Evolutionary conservation across 2,329 filamentous ascomycete species (phyloP).

Genomic region (Aspergillus unguis): DNA sequence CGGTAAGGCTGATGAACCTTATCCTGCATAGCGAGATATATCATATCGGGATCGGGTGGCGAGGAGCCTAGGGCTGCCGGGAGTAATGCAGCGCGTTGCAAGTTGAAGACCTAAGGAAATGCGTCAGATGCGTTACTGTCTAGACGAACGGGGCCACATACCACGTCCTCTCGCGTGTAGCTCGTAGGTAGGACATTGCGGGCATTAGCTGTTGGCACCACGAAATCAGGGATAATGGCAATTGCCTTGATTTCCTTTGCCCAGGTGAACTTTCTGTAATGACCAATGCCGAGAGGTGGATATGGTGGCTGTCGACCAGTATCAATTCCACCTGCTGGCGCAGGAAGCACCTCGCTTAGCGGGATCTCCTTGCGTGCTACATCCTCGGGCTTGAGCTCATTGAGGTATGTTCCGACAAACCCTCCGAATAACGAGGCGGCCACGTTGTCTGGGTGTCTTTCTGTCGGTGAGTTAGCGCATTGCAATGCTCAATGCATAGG

Average conservation of each 20-base stretch:
- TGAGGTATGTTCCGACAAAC: conserved; percentile 94
- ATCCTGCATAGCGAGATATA: conserved; percentile 98
- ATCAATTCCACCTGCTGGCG: conserved; percentile 85
- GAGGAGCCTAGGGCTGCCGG: conserved; percentile 85
- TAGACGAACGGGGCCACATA: conserved; percentile 38
- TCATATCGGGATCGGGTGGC: conserved; percentile 86
- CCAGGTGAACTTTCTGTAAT: conserved; percentile 95
- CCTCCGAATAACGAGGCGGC: conserved; percentile 93
- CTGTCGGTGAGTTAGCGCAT: conserved; percentile 22
- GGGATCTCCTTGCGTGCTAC: conserved; percentile 90
- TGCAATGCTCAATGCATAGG: background rate
- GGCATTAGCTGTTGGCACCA: conserved; percentile 90
- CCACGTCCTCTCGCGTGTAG: conserved; percentile 79
- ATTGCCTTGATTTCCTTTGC: conserved; percentile 93
- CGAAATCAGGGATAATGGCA: conserved; percentile 92
- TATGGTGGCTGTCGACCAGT: conserved; percentile 82
- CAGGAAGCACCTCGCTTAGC: conserved; percentile 85
- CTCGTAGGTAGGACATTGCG: conserved; percentile 76
- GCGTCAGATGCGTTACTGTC: background rate
- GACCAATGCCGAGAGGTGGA: conserved; percentile 88
- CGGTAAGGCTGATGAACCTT: conserved; percentile 97
- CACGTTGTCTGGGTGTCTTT: conserved; percentile 90
- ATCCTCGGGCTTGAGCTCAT: conserved; percentile 85
- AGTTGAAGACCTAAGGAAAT: conserved; percentile 66
- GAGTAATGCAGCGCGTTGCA: conserved; percentile 87